Percentiles rank a stretch among this genome's conserved stretches.
Conservation (phyloP, 148 eudicot species). For the Silene conica region DNA sequence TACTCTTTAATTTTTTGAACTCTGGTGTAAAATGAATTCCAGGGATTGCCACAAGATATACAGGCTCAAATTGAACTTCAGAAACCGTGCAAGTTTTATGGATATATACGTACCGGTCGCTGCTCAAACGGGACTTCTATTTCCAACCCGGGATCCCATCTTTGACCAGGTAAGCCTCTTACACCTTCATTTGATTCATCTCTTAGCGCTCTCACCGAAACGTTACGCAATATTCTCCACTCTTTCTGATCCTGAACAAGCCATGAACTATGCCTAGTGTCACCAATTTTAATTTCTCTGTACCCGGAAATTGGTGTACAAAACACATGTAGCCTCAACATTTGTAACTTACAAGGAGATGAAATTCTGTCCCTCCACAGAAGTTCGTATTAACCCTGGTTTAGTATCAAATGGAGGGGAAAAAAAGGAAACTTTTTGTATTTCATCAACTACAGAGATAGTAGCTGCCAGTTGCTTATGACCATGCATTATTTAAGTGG, state of each 20-base stretch:
- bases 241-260: constrained; percentile 29
- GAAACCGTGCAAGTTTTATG: not conserved
- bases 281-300: constrained; percentile 31
- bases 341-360: constrained; percentile 14
- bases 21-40: not conserved
- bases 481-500: constrained; percentile 50
- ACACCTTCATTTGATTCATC: constrained; percentile 66
- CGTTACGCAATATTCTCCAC: constrained; percentile 28
- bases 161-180: constrained; percentile 60
- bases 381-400: not conserved
- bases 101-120: constrained; percentile 64
- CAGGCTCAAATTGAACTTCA: not conserved
- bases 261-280: constrained; percentile 38
- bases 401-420: constrained; percentile 20
- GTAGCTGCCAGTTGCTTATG: constrained; percentile 1
- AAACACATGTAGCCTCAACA: constrained; percentile 65
- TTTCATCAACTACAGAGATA: constrained; percentile 17
- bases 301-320: constrained; percentile 51
- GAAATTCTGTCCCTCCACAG: not conserved
- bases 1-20: not conserved
- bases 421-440: not conserved
- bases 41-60: not conserved
- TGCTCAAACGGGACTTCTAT: constrained; percentile 92
- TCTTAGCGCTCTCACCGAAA: constrained; percentile 52
- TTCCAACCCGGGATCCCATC: constrained; percentile 94